phyloP scores from a whole-genome alignment of 73 alveolate genomes.

The Urostyla sp. region DNA sequence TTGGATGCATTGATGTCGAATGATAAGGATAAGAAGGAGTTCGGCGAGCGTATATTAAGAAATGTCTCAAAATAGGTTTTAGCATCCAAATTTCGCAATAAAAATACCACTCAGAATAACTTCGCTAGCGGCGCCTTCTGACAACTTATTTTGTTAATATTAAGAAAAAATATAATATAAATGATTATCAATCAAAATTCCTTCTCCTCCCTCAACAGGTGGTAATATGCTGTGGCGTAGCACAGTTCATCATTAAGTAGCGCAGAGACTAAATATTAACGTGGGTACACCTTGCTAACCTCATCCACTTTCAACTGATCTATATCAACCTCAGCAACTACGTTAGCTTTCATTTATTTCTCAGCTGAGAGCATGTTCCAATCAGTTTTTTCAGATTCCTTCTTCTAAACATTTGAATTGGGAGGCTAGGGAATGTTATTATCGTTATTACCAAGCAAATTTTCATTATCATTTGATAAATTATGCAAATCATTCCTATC shows the following conservation, averaged over 20 bases:
- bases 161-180: no score
- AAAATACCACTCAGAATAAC: no score
- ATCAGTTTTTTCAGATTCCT: no score
- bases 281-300: conserved; percentile 49
- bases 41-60: conserved; percentile 66
- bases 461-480: neutral
- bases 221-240: conserved; percentile 57
- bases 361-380: no score
- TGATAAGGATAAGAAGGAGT: conserved; percentile 53
- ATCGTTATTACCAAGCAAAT: conserved; percentile 7
- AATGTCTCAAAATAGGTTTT: conserved; percentile 55
- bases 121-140: no score
- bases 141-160: no score
- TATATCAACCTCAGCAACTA: conserved; percentile 27
- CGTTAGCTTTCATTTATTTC: neutral
- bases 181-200: conserved; percentile 23
- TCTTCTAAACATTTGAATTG: no score
- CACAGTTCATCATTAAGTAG: conserved; percentile 55
- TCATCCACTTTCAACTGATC: no score
- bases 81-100: conserved; percentile 21
- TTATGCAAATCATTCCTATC: neutral
- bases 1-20: conserved; percentile 60
- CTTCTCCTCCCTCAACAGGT: conserved; percentile 16
- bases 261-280: conserved; percentile 8
- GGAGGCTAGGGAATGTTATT: no score